Base-by-base conservation (phyloP, 306 rosid species). In the Acacia crassicarpa region DNA sequence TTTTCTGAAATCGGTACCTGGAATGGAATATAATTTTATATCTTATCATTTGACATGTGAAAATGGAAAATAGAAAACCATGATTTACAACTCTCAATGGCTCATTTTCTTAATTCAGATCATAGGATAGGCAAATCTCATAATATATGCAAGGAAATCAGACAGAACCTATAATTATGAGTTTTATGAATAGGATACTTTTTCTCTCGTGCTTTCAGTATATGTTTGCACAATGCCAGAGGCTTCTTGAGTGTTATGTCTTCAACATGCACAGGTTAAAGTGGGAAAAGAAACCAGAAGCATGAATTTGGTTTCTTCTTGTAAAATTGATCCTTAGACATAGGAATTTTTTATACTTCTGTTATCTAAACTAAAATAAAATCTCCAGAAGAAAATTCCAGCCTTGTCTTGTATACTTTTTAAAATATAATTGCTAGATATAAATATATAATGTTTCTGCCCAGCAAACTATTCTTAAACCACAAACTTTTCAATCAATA, bases 1-100 rank as follows among this genome's bases (percentile, higher is more conserved):
- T 83, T 81, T 61, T 71, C 81, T 35, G 81, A 59, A 74, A 84
- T 67, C 6, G 83, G 48, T 54, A 74, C 84, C 91, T 91, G 89
- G 43, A 35, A 79, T 44, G 69, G 72, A 38, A 32, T 69, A 62
- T n/a, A 20, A 76, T 63, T 44, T 16, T 40, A 80, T 22, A 72
- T 83, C 32, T 83, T 22, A 9, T 59, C 14, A 58, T 22, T 58
- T 22, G 15, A 22, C 66, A 59, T 9, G 27, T 23, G 32, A 59
- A 10, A 59, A 59, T 9, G 27, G 30, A 59, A 59, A 67, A 67
- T 10, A 48, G 45, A 20, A 46, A 48, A 40, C 15, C 9, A 19
- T 41, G 71, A 51, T 33, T 75, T 58, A 45, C 32, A 61, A 51
- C 43, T 20, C 35, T 23, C 67, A 61, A 25, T 61, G 16, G 17